phyloP scores from a whole-genome alignment of 208 protist genomes.

The Leishmania martiniquensis region DNA sequence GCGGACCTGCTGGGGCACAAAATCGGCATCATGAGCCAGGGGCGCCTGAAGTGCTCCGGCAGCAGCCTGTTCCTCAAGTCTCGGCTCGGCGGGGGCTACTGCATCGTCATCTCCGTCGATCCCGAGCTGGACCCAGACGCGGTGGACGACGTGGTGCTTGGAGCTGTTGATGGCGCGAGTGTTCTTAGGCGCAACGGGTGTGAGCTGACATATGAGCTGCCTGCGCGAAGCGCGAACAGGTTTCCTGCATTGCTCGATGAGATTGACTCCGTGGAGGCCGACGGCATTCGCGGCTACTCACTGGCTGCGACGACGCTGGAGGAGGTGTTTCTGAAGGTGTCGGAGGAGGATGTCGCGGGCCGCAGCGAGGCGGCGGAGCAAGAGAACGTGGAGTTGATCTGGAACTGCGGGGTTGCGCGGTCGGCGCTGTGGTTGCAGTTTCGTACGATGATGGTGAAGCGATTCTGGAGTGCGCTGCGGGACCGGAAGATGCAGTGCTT shows the following conservation, averaged over 20 bases:
- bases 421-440: constrained; percentile 49
- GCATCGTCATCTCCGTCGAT: constrained; percentile 38
- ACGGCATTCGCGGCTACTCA: constrained; percentile 51
- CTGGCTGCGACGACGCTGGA: constrained; percentile 78
- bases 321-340: constrained; percentile 72
- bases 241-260: constrained; percentile 48
- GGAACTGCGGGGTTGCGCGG: constrained; percentile 22
- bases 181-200: constrained; percentile 26
- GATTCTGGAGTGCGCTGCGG: constrained; percentile 48
- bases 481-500: constrained; percentile 73
- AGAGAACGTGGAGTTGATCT: constrained; percentile 30
- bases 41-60: constrained; percentile 51
- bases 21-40: constrained; percentile 92
- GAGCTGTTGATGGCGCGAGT: constrained; percentile 28
- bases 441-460: constrained; percentile 56
- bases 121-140: constrained; percentile 29
- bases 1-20: constrained; percentile 93
- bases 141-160: constrained; percentile 27
- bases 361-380: constrained; percentile 37
- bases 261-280: constrained; percentile 61
- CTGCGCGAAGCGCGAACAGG: constrained; percentile 28
- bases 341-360: constrained; percentile 73
- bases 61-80: constrained; percentile 61
- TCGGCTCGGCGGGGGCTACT: constrained; percentile 56
- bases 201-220: constrained; percentile 47